A percentile compares a stretch with the other conserved stretches of the same genome.
phyloP scores from a whole-genome alignment of 2,329 filamentous ascomycete species.

The Elsinoe batatas region DNA sequence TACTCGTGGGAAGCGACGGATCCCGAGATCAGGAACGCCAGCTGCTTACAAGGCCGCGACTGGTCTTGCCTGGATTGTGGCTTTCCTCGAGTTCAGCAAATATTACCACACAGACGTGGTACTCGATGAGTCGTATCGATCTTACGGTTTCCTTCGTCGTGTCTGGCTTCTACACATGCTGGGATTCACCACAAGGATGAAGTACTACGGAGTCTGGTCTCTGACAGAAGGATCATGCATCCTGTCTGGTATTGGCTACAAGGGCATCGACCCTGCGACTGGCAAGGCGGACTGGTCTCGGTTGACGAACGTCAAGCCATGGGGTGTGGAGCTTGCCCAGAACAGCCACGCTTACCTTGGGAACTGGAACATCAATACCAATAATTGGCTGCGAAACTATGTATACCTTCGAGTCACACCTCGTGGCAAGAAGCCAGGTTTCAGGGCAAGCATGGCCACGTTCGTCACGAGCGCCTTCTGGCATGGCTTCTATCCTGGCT shows the following conservation, averaged over 20 bases:
- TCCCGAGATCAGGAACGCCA: conserved; percentile 80
- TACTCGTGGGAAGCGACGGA: conserved; percentile 81
- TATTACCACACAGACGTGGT: conserved; percentile 57
- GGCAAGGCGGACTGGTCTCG: conserved; percentile 85
- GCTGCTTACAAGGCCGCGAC: conserved; percentile 64
- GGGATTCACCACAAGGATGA: conserved; percentile 69
- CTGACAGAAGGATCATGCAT: conserved; percentile 92
- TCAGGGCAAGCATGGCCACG: conserved; percentile 85
- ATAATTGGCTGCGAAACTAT: conserved; percentile 92
- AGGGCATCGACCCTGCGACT: conserved; percentile 75
- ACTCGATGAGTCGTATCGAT: conserved; percentile 55
- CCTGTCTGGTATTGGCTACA: conserved; percentile 84
- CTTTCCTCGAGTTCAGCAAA: conserved; percentile 62
- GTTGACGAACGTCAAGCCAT: conserved; percentile 78
- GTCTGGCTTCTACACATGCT: conserved; percentile 77
- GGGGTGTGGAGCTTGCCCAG: conserved; percentile 78
- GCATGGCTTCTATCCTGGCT: conserved; percentile 97
- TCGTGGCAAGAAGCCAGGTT: conserved; percentile 90
- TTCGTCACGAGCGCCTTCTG: conserved; percentile 92
- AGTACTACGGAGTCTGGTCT: conserved; percentile 96
- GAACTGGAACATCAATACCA: conserved; percentile 98
- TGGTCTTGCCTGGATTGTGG: conserved; percentile 69
- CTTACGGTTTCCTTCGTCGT: conserved; percentile 59
- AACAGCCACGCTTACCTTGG: conserved; percentile 88
- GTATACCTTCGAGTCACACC: conserved; percentile 92